A percentile compares a stretch with the other conserved stretches of the same genome.
phyloP scores from a whole-genome alignment of 495 filamentous ascomycete genomes.

The Lophiostoma macrostomum region DNA sequence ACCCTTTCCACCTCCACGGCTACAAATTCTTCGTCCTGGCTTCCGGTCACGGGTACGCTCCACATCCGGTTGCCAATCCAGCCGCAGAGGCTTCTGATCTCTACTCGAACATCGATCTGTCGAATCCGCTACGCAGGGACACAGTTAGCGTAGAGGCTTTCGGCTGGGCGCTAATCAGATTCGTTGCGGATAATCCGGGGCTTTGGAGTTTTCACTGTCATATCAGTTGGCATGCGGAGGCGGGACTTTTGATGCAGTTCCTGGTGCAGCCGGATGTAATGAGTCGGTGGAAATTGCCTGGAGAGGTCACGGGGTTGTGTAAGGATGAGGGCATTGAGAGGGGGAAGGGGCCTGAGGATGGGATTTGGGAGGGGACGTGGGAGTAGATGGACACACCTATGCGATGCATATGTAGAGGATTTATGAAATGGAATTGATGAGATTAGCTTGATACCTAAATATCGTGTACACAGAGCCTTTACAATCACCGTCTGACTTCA shows the following conservation, averaged over 20 bases:
- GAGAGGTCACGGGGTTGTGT: slow-evolving; percentile 46
- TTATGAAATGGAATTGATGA: no score
- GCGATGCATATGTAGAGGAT: no score
- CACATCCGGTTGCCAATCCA: no score
- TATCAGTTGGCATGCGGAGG: slow-evolving; percentile 56
- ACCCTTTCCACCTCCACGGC: slow-evolving; percentile 44
- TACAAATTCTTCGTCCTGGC: slow-evolving; percentile 60
- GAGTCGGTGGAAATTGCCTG: slow-evolving; percentile 45
- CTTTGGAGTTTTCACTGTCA: slow-evolving; percentile 40
- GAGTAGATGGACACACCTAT: no score
- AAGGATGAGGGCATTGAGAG: slow-evolving; percentile 43
- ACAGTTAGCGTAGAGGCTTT: slow-evolving; percentile 37
- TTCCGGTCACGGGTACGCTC: slow-evolving; percentile 53
- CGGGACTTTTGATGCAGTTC: slow-evolving; percentile 61
- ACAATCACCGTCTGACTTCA: no score
- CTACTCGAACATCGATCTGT: slow-evolving; percentile 24
- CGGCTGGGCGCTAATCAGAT: slow-evolving; percentile 37
- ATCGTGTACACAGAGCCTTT: no score
- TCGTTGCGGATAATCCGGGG: slow-evolving; percentile 40
- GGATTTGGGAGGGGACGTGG: slow-evolving; percentile 30
- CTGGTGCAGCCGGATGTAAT: slow-evolving; percentile 48
- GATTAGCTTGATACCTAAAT: no score
- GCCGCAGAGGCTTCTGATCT: slow-evolving; percentile 35
- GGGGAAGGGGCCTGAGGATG: slow-evolving; percentile 48
- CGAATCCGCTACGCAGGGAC: slow-evolving; percentile 38